Percentiles rank a stretch among this genome's conserved stretches.
phyloP scores from a whole-genome alignment of 257 asterid genomes.

The Galeopsis tetrahit region DNA sequence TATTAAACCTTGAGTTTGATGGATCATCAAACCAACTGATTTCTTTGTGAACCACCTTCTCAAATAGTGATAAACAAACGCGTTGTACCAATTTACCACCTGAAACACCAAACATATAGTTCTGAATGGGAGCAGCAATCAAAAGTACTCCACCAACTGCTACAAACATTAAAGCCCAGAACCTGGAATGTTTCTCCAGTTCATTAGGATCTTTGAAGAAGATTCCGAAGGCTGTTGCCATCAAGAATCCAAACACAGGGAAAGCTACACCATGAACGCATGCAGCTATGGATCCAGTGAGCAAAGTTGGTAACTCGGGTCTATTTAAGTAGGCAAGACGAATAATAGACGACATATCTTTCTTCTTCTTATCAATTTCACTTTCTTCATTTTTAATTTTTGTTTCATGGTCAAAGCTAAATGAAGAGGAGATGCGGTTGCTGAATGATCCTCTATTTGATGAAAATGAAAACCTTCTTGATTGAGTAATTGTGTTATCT shows the following conservation, averaged over 20 bases:
- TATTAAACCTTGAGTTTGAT: slow-evolving; percentile 44
- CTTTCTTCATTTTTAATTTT: slow-evolving; percentile 7
- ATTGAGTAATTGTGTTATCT: background rate
- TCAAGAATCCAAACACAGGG: slow-evolving; percentile 45
- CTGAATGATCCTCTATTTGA: background rate
- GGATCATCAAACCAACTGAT: slow-evolving; percentile 55
- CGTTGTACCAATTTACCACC: slow-evolving; percentile 50
- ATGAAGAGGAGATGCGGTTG: slow-evolving; percentile 10
- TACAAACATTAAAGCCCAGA: slow-evolving; percentile 53
- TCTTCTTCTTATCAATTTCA: background rate
- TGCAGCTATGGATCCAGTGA: slow-evolving; percentile 47
- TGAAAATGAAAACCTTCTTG: slow-evolving; percentile 4
- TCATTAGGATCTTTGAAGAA: slow-evolving; percentile 39
- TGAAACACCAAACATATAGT: slow-evolving; percentile 49
- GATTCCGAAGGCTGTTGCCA: slow-evolving; percentile 33
- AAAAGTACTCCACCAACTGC: slow-evolving; percentile 39
- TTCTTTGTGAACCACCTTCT: slow-evolving; percentile 50
- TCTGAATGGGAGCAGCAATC: slow-evolving; percentile 44
- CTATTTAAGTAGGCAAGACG: slow-evolving; percentile 40
- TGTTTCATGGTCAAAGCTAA: slow-evolving; percentile 9
- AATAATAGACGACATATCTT: background rate
- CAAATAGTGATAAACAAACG: slow-evolving; percentile 39
- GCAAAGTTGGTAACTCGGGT: slow-evolving; percentile 46
- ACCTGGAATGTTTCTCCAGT: slow-evolving; percentile 41
- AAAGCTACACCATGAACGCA: slow-evolving; percentile 38